Conservation (phyloP, 179 eudicot genomes). For the Silene noctiflora region DNA sequence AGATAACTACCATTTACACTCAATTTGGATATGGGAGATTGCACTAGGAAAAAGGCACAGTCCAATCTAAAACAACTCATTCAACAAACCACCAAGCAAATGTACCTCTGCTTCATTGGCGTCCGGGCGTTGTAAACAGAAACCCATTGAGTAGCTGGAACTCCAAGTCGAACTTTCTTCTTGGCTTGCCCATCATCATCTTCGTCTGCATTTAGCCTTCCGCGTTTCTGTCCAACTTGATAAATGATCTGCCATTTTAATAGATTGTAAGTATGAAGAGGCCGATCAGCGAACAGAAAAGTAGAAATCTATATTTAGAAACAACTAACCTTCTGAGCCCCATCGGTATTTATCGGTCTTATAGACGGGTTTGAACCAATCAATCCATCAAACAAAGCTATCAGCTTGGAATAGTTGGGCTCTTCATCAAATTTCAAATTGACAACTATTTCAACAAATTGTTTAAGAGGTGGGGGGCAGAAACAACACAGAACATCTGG, state of each 20-base stretch:
- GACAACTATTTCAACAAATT: constrained; percentile 67
- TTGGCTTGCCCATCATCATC: constrained; percentile 67
- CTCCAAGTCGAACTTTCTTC: constrained; percentile 72
- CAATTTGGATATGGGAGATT: background rate
- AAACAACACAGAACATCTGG: constrained; percentile 71
- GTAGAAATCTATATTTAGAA: background rate
- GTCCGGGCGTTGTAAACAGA: constrained; percentile 74
- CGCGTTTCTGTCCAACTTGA: constrained; percentile 83
- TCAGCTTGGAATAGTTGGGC: constrained; percentile 78
- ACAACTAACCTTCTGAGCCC: constrained; percentile 71
- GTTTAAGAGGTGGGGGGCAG: constrained; percentile 66
- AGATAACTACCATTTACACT: background rate
- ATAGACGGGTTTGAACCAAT: constrained; percentile 72
- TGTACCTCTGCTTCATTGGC: constrained; percentile 87
- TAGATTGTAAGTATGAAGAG: background rate
- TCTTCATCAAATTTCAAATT: constrained; percentile 93
- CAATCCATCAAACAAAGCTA: constrained; percentile 70
- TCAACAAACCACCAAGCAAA: too few species aligned
- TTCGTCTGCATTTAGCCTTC: constrained; percentile 58
- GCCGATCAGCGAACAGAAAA: background rate
- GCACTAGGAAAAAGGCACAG: background rate
- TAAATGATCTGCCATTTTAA: constrained; percentile 38
- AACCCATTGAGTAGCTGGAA: constrained; percentile 87
- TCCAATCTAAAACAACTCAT: background rate
- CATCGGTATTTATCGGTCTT: constrained; percentile 86